Conservation (phyloP, 495 filamentous ascomycete genomes). For the Mytilinidion resinicola region DNA sequence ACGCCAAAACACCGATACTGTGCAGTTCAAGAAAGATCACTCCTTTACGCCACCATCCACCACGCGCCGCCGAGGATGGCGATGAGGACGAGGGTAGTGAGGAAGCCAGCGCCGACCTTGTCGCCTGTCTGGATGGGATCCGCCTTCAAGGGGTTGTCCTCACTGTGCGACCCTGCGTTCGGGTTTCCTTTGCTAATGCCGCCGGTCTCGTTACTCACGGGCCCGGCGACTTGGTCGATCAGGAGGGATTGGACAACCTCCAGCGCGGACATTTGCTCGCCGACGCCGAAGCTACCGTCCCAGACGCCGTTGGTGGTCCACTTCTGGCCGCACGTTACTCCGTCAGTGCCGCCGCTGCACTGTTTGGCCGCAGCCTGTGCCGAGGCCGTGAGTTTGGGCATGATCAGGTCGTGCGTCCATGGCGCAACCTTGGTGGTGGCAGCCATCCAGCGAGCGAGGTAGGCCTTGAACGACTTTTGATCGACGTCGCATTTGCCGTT, state of each 20-base stretch:
- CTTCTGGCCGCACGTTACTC: slow-evolving; percentile 45
- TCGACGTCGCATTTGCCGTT: slow-evolving; percentile 61
- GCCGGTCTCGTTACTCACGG: slow-evolving; percentile 33
- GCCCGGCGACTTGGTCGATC: slow-evolving; percentile 39
- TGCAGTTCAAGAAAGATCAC: no score
- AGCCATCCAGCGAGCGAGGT: slow-evolving; percentile 64
- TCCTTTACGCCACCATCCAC: slow-evolving; percentile 33
- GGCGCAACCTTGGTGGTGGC: slow-evolving; percentile 61
- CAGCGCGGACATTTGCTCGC: slow-evolving; percentile 55
- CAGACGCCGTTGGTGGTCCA: slow-evolving; percentile 44
- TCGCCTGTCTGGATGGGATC: slow-evolving; percentile 34
- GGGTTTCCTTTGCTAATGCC: slow-evolving; percentile 36
- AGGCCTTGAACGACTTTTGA: slow-evolving; percentile 69
- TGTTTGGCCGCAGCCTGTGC: slow-evolving; percentile 55
- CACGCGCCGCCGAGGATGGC: slow-evolving; percentile 32
- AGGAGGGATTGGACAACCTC: slow-evolving; percentile 52
- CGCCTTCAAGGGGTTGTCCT: slow-evolving; percentile 17
- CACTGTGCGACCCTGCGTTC: slow-evolving; percentile 28
- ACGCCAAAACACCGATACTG: no score
- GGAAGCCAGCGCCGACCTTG: slow-evolving; percentile 37
- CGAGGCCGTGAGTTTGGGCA: slow-evolving; percentile 49
- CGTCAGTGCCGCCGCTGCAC: slow-evolving; percentile 50
- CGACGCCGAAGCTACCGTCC: slow-evolving; percentile 47
- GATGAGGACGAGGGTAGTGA: slow-evolving; percentile 33
- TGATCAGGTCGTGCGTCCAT: slow-evolving; percentile 49